Evolutionary conservation across 2,329 filamentous ascomycete species (phyloP).

Genomic region (Domatiomyces catenatus): DNA sequence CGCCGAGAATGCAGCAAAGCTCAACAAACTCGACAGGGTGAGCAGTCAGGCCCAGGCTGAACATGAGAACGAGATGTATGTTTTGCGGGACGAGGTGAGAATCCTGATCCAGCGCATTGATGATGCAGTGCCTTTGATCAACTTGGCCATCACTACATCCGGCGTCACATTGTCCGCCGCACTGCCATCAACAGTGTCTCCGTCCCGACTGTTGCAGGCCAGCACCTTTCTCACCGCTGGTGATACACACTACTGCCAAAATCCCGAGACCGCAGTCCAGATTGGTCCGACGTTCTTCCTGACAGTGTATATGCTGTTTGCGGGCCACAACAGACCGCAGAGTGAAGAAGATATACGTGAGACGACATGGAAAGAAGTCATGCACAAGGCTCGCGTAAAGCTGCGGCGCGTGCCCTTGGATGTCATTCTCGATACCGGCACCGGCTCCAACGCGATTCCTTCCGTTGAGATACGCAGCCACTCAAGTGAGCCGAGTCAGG

Average conservation of each 20-base stretch:
- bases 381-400: slow-evolving; percentile 80
- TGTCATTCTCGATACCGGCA: slow-evolving; percentile 23
- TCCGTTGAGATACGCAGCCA: slow-evolving; percentile 16
- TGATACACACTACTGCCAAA: slow-evolving; percentile 63
- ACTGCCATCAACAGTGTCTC: slow-evolving; percentile 69
- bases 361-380: slow-evolving; percentile 86
- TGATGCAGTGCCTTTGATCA: slow-evolving; percentile 78
- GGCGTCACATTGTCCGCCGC: slow-evolving; percentile 72
- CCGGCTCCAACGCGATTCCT: slow-evolving; percentile 22
- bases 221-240: slow-evolving; percentile 80
- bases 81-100: slow-evolving; percentile 61
- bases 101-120: slow-evolving; percentile 64
- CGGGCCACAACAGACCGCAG: slow-evolving; percentile 52
- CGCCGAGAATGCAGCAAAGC: slow-evolving; percentile 36
- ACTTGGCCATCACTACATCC: slow-evolving; percentile 84
- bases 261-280: slow-evolving; percentile 51
- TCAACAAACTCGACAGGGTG: slow-evolving; percentile 20
- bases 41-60: slow-evolving; percentile 30
- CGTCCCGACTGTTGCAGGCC: slow-evolving; percentile 77
- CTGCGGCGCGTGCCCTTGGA: slow-evolving; percentile 55
- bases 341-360: slow-evolving; percentile 44
- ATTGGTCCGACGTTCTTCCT: slow-evolving; percentile 76
- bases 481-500: slow-evolving; percentile 1
- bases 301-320: slow-evolving; percentile 90
- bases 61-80: slow-evolving; percentile 49